phyloP scores from a whole-genome alignment of 1,139 yeast species.

The Geotrichum candidum region DNA sequence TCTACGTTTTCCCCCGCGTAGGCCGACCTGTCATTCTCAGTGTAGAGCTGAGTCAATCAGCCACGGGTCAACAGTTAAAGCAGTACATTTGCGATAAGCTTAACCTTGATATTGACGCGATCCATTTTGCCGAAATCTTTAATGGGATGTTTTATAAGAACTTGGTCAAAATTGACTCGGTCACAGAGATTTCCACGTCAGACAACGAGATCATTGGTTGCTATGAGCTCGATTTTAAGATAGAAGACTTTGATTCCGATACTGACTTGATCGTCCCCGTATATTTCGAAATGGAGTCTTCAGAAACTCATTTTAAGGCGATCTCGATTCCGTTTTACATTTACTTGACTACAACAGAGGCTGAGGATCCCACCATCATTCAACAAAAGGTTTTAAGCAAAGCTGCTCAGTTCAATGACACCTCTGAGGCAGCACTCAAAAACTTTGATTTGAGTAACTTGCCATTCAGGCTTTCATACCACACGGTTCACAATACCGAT shows the following conservation, averaged over 20 bases:
- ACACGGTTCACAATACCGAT: neutral
- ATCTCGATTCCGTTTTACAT: slow-evolving; percentile 59
- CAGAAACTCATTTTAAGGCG: neutral
- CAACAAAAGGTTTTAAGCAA: slow-evolving; percentile 43
- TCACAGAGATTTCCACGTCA: slow-evolving; percentile 60
- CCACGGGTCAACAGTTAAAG: slow-evolving; percentile 62
- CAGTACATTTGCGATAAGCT: slow-evolving; percentile 46
- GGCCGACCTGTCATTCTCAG: slow-evolving; percentile 49
- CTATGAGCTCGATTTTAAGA: slow-evolving; percentile 19
- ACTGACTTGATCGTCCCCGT: slow-evolving; percentile 63
- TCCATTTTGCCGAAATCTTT: slow-evolving; percentile 68
- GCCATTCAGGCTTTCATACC: neutral
- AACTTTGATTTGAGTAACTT: neutral
- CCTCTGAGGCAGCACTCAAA: neutral
- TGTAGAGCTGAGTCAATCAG: slow-evolving; percentile 63
- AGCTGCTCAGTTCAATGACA: neutral
- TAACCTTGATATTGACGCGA: slow-evolving; percentile 27
- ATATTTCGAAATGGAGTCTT: slow-evolving; percentile 42
- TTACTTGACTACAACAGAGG: slow-evolving; percentile 46
- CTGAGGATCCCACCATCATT: slow-evolving; percentile 49
- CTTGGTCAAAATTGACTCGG: slow-evolving; percentile 57
- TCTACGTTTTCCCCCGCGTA: slow-evolving; percentile 55
- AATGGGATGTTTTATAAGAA: slow-evolving; percentile 63
- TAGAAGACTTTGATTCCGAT: slow-evolving; percentile 20
- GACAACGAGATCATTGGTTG: slow-evolving; percentile 48